Evolutionary conservation across 78 protist species (phyloP).

Genomic region (Creolimax fragrantissima): DNA sequence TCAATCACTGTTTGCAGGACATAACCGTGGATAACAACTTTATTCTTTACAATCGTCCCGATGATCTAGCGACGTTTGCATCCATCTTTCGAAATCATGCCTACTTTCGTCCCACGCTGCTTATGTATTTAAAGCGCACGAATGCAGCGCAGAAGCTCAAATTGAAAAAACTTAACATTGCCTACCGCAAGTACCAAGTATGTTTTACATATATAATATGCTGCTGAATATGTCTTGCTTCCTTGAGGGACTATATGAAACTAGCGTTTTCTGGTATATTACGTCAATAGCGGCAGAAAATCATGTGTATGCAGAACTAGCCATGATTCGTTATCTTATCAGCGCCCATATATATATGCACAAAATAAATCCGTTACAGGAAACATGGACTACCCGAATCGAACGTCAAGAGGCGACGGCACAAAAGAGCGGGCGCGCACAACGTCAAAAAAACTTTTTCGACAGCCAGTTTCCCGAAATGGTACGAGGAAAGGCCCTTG

Average conservation of each 20-base stretch:
- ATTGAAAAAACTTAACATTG: neutral
- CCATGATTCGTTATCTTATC: neutral
- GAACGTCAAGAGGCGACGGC: neutral
- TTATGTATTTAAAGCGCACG: neutral
- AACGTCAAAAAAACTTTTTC: neutral
- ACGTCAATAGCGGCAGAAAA: too few species aligned
- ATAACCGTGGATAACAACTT: neutral
- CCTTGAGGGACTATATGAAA: too few species aligned
- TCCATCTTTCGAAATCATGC: neutral
- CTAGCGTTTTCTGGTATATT: too few species aligned
- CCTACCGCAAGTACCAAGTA: neutral
- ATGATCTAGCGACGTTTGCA: neutral
- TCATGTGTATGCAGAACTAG: too few species aligned
- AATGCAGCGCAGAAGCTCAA: neutral
- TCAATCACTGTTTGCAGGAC: too few species aligned
- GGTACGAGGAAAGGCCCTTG: neutral
- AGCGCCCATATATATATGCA: neutral
- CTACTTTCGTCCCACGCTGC: neutral
- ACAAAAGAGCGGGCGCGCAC: neutral
- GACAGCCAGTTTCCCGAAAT: neutral
- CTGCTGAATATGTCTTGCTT: too few species aligned
- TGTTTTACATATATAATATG: too few species aligned
- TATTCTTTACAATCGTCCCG: neutral
- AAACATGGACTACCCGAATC: neutral
- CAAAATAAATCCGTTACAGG: too few species aligned